These are phyloP conservation scores for Geotrichum fermentans DNA, from an alignment of 1,139 yeast species.

Conservation along the genomic window DNA sequence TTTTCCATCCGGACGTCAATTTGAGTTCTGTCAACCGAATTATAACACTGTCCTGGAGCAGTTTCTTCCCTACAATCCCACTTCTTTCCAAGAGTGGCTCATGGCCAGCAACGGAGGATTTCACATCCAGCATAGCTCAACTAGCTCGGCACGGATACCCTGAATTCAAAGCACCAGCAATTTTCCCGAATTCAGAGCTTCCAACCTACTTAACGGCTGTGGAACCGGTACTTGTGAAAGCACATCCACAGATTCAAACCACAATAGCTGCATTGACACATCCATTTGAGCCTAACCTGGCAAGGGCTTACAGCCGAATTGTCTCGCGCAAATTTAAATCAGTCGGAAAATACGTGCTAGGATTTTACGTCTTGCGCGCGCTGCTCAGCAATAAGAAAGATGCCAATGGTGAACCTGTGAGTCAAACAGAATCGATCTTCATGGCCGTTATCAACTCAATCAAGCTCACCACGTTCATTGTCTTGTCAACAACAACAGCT, in stretches of 20 bases:
- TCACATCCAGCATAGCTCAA: conserved; percentile 33
- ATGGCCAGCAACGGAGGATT: conserved; percentile 36
- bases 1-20: conserved; percentile 34
- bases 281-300: conserved; percentile 33
- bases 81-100: conserved; percentile 8
- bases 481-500: conserved; percentile 37
- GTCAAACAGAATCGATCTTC: conserved; percentile 14
- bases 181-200: conserved; percentile 27
- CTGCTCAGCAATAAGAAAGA: neutral
- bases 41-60: neutral
- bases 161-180: conserved; percentile 36
- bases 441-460: conserved; percentile 27
- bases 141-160: conserved; percentile 35
- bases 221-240: conserved; percentile 33
- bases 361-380: conserved; percentile 26
- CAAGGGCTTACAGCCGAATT: conserved; percentile 28
- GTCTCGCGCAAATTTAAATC: conserved; percentile 29
- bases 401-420: neutral
- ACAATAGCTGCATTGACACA: conserved; percentile 38
- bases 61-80: conserved; percentile 25
- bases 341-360: conserved; percentile 32
- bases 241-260: conserved; percentile 37
- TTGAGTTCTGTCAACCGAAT: neutral
- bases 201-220: conserved; percentile 28
- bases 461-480: conserved; percentile 34